Conservation (phyloP, 208 protist genomes). For the Acanthamoeba healyi region DNA sequence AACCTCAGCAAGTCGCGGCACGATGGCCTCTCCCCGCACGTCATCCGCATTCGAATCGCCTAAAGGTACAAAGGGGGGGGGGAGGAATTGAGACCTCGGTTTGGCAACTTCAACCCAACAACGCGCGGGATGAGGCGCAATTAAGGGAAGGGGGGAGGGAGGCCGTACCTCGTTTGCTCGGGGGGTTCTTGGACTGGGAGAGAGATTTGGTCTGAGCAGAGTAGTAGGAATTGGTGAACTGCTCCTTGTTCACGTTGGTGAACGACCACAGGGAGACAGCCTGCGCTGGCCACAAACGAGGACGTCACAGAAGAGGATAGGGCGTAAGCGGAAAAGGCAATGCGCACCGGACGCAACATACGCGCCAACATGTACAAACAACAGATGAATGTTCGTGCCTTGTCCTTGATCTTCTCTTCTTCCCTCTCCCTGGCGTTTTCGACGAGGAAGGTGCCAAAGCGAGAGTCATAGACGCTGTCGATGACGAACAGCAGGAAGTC, state of each 20-base stretch:
- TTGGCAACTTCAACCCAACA: too few relatives aligned
- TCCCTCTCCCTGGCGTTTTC: not conserved
- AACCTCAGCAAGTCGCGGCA: not conserved
- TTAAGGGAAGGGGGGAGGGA: too few relatives aligned
- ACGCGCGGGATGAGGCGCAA: too few relatives aligned
- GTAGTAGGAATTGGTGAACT: slow-evolving; percentile 2
- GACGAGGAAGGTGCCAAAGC: slow-evolving; percentile 65
- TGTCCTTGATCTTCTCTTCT: slow-evolving; percentile 23
- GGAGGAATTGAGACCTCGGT: not conserved
- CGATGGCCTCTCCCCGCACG: not conserved
- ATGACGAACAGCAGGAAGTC: slow-evolving; percentile 63
- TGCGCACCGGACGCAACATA: too few relatives aligned
- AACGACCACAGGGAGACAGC: slow-evolving; percentile 39
- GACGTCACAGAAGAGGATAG: not conserved
- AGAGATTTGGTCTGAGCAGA: not conserved
- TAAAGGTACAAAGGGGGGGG: not conserved
- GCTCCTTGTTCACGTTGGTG: slow-evolving; percentile 43
- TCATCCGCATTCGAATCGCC: not conserved
- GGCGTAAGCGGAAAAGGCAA: too few relatives aligned
- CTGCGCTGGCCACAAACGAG: not conserved
- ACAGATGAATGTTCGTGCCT: not conserved
- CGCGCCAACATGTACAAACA: too few relatives aligned
- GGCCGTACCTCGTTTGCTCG: not conserved
- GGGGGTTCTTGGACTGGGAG: not conserved
- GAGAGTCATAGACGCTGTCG: slow-evolving; percentile 35